Evolutionary conservation across 140 eudicot species (phyloP).

Genomic region (Cichorium intybus): DNA sequence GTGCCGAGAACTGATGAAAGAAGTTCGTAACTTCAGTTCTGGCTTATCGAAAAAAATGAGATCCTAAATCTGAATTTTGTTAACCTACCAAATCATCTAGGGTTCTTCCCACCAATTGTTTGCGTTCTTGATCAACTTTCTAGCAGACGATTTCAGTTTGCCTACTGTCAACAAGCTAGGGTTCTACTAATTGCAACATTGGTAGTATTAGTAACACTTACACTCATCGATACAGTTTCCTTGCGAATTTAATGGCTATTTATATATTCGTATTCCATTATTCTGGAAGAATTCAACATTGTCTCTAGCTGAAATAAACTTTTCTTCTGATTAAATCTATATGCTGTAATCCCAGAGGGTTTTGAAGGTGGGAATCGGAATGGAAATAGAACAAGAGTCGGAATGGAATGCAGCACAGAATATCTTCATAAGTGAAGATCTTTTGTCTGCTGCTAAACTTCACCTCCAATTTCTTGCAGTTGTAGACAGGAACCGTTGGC

Average conservation of each 20-base stretch:
- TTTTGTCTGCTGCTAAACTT: constrained; percentile 62
- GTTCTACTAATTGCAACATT: neutral
- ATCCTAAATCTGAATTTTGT: no score
- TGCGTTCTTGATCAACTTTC: neutral
- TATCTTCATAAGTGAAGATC: constrained; percentile 59
- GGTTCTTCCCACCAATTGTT: neutral
- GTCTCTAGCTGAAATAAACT: no score
- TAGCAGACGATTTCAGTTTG: neutral
- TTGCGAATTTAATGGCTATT: no score
- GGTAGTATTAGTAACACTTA: no score
- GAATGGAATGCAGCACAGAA: constrained; percentile 89
- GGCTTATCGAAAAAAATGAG: neutral
- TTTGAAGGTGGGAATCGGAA: constrained; percentile 21
- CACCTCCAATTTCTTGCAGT: constrained; percentile 73
- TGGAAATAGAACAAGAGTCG: constrained; percentile 66
- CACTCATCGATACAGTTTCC: no score
- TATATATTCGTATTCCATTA: no score
- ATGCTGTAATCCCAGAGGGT: no score
- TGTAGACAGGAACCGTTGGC: constrained; percentile 82
- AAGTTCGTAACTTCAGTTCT: neutral
- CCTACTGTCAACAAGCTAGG: neutral
- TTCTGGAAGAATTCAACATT: no score
- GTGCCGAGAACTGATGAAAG: neutral
- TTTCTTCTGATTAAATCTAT: no score
- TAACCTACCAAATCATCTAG: constrained; percentile 3